Evolutionary conservation across 805 yeast species (phyloP).

Genomic region (Metschnikowia anglica): DNA sequence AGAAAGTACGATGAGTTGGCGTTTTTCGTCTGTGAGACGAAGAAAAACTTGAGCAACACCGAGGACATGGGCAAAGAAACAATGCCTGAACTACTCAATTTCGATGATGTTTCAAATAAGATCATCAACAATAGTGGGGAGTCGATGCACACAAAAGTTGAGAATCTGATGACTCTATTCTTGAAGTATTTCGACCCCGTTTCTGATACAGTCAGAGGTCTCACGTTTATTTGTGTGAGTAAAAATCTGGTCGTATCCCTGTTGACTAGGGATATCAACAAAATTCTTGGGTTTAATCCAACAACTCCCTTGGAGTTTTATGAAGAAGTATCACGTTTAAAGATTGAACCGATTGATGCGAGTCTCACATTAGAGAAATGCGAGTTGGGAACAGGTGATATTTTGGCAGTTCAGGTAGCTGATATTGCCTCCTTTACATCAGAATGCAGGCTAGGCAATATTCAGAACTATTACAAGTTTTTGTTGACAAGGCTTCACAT

Average conservation of each 20-base stretch:
- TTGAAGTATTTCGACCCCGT: slow-evolving; percentile 66
- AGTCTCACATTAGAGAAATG: slow-evolving; percentile 48
- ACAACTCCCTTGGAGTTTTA: slow-evolving; percentile 38
- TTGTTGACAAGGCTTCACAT: slow-evolving; percentile 62
- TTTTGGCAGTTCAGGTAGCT: slow-evolving; percentile 42
- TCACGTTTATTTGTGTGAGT: slow-evolving; percentile 56
- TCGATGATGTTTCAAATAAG: slow-evolving; percentile 22
- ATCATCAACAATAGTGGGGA: slow-evolving; percentile 8
- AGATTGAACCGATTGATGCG: slow-evolving; percentile 46
- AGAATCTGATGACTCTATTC: slow-evolving; percentile 38
- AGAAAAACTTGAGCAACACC: slow-evolving; percentile 37
- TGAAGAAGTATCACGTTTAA: slow-evolving; percentile 63
- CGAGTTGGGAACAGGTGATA: slow-evolving; percentile 70
- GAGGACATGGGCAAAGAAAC: slow-evolving; percentile 1
- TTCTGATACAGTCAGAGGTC: slow-evolving; percentile 57
- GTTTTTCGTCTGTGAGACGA: slow-evolving; percentile 64
- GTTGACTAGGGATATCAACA: slow-evolving; percentile 41
- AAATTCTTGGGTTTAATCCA: slow-evolving; percentile 40
- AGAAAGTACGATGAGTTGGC: slow-evolving; percentile 51
- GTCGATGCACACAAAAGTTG: slow-evolving; percentile 16
- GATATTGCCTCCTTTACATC: slow-evolving; percentile 23
- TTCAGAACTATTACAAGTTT: slow-evolving; percentile 51
- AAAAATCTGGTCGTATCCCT: slow-evolving; percentile 46
- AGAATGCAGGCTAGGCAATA: slow-evolving; percentile 24
- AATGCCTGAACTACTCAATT: slow-evolving; percentile 28